phyloP scores from a whole-genome alignment of 2,329 filamentous ascomycete species.

The Lachnellula subtilissima region DNA sequence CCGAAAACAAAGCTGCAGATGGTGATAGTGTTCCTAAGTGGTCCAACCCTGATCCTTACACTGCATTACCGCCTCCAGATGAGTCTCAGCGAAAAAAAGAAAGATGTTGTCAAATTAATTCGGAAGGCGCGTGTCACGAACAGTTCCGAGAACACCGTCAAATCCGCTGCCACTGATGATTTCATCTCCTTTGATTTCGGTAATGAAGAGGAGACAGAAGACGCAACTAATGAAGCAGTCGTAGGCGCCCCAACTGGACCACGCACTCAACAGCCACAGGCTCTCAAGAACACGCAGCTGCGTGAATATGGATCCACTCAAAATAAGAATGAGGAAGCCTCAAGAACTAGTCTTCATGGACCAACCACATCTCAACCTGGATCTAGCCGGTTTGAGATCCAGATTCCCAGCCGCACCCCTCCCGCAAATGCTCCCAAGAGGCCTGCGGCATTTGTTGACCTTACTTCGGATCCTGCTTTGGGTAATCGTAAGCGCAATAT shows the following conservation, averaged over 20 bases:
- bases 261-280: not conserved
- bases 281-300: not conserved
- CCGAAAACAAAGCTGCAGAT: slow-evolving; percentile 34
- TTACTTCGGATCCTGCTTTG: slow-evolving; percentile 41
- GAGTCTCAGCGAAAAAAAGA: slow-evolving; percentile 71
- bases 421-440: slow-evolving; percentile 5
- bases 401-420: not conserved
- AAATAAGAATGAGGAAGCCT: not conserved
- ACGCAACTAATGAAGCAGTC: slow-evolving; percentile 13
- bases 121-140: slow-evolving; percentile 75
- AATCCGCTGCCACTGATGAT: slow-evolving; percentile 61
- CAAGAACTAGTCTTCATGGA: not conserved
- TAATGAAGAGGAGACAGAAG: slow-evolving; percentile 35
- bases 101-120: slow-evolving; percentile 85
- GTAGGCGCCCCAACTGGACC: slow-evolving; percentile 8
- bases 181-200: slow-evolving; percentile 83
- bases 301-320: not conserved
- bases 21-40: slow-evolving; percentile 62
- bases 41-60: slow-evolving; percentile 96
- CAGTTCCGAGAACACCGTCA: slow-evolving; percentile 40
- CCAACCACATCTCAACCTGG: not conserved
- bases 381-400: not conserved
- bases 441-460: slow-evolving; percentile 11
- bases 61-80: slow-evolving; percentile 74
- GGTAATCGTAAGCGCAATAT: slow-evolving; percentile 70